These are phyloP conservation scores for Monosporascus sp. DNA, from an alignment of 2,329 filamentous ascomycete species.

Conservation along the genomic window DNA sequence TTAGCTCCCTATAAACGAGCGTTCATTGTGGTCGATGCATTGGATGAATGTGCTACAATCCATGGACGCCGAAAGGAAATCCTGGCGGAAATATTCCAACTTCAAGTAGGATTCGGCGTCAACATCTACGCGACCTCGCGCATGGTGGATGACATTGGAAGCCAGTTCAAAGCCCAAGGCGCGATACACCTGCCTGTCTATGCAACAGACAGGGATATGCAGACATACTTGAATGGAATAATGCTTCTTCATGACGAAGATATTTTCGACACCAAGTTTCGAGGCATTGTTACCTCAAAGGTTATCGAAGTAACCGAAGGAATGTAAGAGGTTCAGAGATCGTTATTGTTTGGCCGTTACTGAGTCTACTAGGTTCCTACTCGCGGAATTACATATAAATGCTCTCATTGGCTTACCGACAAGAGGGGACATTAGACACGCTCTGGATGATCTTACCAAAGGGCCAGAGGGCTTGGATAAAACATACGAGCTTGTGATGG, in stretches of 20 bases:
- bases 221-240: conserved; percentile 19
- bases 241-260: conserved; percentile 10
- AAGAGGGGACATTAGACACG: conserved; percentile 22
- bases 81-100: conserved; percentile 5
- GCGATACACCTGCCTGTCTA: conserved; percentile 19
- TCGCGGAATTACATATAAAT: conserved; percentile 31
- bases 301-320: conserved; percentile 19
- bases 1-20: conserved; percentile 11
- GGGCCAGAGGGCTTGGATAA: conserved; percentile 26
- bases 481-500: conserved; percentile 35
- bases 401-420: conserved; percentile 25
- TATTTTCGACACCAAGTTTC: conserved; percentile 6
- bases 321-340: conserved; percentile 20
- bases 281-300: conserved; percentile 9
- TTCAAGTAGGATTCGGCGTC: conserved; percentile 3
- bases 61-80: conserved; percentile 5
- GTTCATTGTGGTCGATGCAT: conserved; percentile 14
- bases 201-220: conserved; percentile 25
- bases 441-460: conserved; percentile 25
- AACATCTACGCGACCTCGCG: conserved; percentile 14
- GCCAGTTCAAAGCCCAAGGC: conserved; percentile 3
- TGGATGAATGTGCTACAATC: conserved; percentile 10
- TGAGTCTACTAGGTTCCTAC: conserved; percentile 27
- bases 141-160: conserved; percentile 9
- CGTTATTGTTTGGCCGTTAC: conserved; percentile 5